These are phyloP conservation scores for Trichoderma cornu-damae DNA, from an alignment of 2,329 filamentous ascomycete genomes.

Conservation along the genomic window DNA sequence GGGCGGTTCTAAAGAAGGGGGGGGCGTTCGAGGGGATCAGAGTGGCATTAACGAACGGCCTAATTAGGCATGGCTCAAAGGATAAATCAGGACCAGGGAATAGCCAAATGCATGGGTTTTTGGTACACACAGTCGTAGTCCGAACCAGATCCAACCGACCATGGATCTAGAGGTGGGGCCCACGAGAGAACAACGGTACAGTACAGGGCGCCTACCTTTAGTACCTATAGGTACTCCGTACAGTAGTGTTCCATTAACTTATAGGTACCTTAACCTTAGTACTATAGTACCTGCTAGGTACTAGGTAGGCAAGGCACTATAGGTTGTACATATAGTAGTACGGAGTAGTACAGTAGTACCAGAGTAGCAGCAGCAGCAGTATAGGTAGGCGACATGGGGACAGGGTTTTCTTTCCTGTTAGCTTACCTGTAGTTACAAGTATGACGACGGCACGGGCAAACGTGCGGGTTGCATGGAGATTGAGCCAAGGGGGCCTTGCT, in stretches of 20 bases:
- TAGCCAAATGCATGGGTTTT: slow-evolving; percentile 21
- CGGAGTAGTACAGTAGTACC: too few relatives aligned
- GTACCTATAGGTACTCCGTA: too few relatives aligned
- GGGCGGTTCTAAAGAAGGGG: slow-evolving; percentile 21
- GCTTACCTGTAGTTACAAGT: too few relatives aligned
- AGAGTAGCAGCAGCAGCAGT: too few relatives aligned
- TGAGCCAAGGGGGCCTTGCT: slow-evolving; percentile 26
- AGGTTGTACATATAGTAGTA: too few relatives aligned
- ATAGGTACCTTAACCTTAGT: too few relatives aligned
- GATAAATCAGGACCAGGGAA: slow-evolving; percentile 32
- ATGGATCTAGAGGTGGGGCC: slow-evolving; percentile 38
- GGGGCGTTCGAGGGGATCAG: slow-evolving; percentile 30
- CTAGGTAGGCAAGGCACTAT: too few relatives aligned
- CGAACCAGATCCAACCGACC: slow-evolving; percentile 34
- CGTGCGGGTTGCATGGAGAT: slow-evolving; percentile 33
- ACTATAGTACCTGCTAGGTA: too few relatives aligned
- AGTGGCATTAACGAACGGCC: slow-evolving; percentile 28
- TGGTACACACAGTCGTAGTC: slow-evolving; percentile 24
- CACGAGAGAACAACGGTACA: slow-evolving; percentile 26
- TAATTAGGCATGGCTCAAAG: slow-evolving; percentile 32
- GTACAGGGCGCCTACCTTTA: slow-evolving; percentile 18
- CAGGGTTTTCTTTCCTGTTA: slow-evolving; percentile 23
- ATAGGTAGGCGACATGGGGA: slow-evolving; percentile 19
- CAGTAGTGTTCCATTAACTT: too few relatives aligned
- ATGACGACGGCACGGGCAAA: slow-evolving; percentile 26